These are phyloP conservation scores for Tolypocladium amazonense DNA, from an alignment of 2,329 filamentous ascomycete genomes.

Conservation along the genomic window DNA sequence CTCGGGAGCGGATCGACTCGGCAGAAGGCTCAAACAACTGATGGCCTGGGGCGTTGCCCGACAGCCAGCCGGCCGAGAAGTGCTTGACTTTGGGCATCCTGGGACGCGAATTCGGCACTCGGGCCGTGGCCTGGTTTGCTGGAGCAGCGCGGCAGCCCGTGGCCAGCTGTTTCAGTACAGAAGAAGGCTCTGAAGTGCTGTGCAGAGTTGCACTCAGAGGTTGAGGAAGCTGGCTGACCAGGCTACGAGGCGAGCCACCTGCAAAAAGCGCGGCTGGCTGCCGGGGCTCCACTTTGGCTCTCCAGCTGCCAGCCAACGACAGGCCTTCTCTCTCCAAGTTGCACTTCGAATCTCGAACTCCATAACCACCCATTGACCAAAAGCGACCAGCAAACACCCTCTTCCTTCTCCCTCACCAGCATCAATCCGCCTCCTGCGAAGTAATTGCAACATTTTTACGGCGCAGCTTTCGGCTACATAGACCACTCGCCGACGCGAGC, in stretches of 20 bases:
- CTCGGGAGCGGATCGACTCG: constrained; percentile 27
- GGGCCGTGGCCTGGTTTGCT: background rate
- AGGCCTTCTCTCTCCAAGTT: background rate
- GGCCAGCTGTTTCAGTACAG: background rate
- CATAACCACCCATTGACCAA: background rate
- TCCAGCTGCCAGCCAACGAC: background rate
- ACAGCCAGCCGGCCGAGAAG: constrained; percentile 82
- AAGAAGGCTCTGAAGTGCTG: background rate
- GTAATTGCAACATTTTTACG: too few species aligned
- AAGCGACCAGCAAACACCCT: background rate
- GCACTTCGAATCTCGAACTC: background rate
- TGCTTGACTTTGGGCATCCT: constrained; percentile 77
- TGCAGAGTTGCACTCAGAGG: background rate
- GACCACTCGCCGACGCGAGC: background rate
- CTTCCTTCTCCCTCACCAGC: background rate
- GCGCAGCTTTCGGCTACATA: background rate
- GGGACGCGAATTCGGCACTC: background rate
- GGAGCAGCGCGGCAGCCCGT: background rate
- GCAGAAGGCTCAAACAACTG: constrained; percentile 56
- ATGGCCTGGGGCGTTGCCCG: constrained; percentile 64
- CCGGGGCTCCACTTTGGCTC: background rate
- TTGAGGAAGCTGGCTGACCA: background rate
- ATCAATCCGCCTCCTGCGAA: background rate
- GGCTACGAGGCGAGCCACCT: background rate
- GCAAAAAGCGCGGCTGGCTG: background rate